These are phyloP conservation scores for Shiraia bambusicola DNA, from an alignment of 2,329 filamentous ascomycete genomes.

Conservation along the genomic window DNA sequence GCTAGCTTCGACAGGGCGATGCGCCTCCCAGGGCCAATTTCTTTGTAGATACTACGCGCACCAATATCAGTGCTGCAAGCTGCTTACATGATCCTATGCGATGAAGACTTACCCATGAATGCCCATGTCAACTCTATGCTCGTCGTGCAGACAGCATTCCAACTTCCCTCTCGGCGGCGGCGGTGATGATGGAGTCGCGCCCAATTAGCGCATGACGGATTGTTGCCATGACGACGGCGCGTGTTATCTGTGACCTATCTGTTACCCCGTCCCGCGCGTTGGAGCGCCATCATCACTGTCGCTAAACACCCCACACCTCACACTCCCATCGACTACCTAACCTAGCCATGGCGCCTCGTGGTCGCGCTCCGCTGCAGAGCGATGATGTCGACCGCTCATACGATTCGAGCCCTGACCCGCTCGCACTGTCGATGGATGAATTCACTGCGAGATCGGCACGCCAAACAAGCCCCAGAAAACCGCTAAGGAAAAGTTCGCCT, in stretches of 20 bases:
- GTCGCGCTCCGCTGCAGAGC: conserved; percentile 16
- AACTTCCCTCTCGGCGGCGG: too few relatives aligned
- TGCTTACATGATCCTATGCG: neutral
- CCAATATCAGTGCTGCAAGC: conserved; percentile 11
- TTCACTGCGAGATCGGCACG: conserved; percentile 22
- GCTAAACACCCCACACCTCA: conserved; percentile 11
- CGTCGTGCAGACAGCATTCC: neutral
- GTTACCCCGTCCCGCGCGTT: conserved; percentile 11
- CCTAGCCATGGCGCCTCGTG: conserved; percentile 29
- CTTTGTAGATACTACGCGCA: conserved; percentile 73
- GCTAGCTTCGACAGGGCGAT: conserved; percentile 82
- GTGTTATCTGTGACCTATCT: conserved; percentile 17
- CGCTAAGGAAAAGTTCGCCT: conserved; percentile 33
- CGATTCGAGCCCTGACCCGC: conserved; percentile 43
- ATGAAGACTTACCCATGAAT: conserved; percentile 40
- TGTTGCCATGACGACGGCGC: conserved; percentile 34
- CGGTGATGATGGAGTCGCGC: conserved; percentile 18
- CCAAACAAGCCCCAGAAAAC: conserved; percentile 22
- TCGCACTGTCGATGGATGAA: conserved; percentile 33
- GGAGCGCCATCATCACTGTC: conserved; percentile 16
- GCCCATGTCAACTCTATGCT: conserved; percentile 38
- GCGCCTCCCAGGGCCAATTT: conserved; percentile 78
- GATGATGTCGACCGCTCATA: conserved; percentile 24
- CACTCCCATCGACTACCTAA: conserved; percentile 4
- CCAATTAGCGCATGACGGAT: conserved; percentile 23